Evolutionary conservation across 345 rosid genomes (phyloP).

Genomic region (Aethionema arabicum): DNA sequence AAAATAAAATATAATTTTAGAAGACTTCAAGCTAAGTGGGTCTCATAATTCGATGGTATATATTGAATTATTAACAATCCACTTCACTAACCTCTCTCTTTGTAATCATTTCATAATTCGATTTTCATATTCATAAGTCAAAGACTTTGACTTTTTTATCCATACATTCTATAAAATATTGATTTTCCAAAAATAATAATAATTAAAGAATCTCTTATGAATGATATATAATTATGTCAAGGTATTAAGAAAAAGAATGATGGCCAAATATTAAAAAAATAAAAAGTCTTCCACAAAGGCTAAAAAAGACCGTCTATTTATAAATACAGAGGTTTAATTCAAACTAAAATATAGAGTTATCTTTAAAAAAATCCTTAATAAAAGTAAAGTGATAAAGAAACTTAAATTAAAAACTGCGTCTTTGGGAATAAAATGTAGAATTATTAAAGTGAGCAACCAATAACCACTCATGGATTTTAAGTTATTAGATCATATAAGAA

Average conservation of each 20-base stretch:
- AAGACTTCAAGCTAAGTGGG: conserved; percentile 10
- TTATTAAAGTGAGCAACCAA: too few relatives aligned
- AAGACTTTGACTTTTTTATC: conserved; percentile 7
- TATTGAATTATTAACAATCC: neutral
- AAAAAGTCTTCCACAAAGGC: neutral
- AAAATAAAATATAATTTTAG: neutral
- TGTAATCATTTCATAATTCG: neutral
- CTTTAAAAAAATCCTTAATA: too few relatives aligned
- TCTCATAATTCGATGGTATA: conserved; percentile 4
- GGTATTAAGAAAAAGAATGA: neutral
- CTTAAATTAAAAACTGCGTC: too few relatives aligned
- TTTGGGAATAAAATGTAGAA: too few relatives aligned
- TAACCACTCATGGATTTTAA: too few relatives aligned
- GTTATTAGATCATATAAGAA: too few relatives aligned
- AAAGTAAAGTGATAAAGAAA: too few relatives aligned
- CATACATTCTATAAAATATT: neutral
- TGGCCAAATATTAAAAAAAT: too few relatives aligned
- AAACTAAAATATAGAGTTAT: too few relatives aligned
- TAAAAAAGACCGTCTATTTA: neutral
- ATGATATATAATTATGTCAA: too few relatives aligned
- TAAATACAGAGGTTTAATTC: too few relatives aligned
- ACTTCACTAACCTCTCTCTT: conserved; percentile 6
- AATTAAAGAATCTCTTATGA: neutral
- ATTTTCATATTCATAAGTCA: conserved; percentile 3
- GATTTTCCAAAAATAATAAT: neutral